A percentile compares a stretch with the other conserved stretches of the same genome.
These are phyloP conservation scores for Achaetomium macrosporum DNA, from an alignment of 2,329 filamentous ascomycete genomes.

Conservation along the genomic window DNA sequence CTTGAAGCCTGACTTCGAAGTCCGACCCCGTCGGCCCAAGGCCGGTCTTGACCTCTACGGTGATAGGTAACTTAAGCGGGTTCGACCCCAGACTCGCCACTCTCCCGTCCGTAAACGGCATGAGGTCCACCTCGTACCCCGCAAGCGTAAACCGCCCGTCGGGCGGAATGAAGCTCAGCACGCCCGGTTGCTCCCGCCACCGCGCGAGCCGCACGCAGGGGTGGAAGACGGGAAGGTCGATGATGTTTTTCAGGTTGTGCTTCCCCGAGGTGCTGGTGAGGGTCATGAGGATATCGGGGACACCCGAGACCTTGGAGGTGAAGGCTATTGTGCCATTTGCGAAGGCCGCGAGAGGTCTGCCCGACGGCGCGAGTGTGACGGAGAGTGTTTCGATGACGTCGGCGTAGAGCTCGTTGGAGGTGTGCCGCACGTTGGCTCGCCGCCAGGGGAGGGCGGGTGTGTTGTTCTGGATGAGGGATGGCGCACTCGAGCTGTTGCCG, in stretches of 20 bases:
- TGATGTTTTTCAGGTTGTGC: conserved; percentile 64
- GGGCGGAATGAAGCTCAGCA: conserved; percentile 92
- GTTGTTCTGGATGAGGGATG: conserved; percentile 39
- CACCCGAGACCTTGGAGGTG: conserved; percentile 87
- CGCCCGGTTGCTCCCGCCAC: conserved; percentile 84
- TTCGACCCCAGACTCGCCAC: conserved; percentile 27
- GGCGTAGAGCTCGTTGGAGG: conserved; percentile 94
- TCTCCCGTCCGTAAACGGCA: conserved; percentile 57
- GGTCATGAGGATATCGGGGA: conserved; percentile 81
- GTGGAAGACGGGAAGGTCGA: conserved; percentile 91
- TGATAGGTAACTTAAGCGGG: conserved; percentile 73
- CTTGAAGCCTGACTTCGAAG: conserved; percentile 77
- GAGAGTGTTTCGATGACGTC: conserved; percentile 87
- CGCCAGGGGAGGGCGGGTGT: conserved; percentile 73
- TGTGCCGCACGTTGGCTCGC: conserved; percentile 85
- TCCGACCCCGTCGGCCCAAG: conserved; percentile 71
- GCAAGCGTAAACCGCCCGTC: conserved; percentile 91
- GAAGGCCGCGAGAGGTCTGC: conserved; percentile 77
- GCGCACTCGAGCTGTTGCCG: conserved; percentile 23
- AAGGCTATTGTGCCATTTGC: conserved; percentile 92
- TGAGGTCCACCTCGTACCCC: conserved; percentile 87
- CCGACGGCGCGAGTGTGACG: conserved; percentile 85
- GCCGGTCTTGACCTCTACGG: conserved; percentile 73
- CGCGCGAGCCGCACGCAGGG: conserved; percentile 86
- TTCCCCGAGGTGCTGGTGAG: conserved; percentile 77